Base-by-base conservation (phyloP, 2,329 filamentous ascomycete species). In the Biscogniauxia marginata region DNA sequence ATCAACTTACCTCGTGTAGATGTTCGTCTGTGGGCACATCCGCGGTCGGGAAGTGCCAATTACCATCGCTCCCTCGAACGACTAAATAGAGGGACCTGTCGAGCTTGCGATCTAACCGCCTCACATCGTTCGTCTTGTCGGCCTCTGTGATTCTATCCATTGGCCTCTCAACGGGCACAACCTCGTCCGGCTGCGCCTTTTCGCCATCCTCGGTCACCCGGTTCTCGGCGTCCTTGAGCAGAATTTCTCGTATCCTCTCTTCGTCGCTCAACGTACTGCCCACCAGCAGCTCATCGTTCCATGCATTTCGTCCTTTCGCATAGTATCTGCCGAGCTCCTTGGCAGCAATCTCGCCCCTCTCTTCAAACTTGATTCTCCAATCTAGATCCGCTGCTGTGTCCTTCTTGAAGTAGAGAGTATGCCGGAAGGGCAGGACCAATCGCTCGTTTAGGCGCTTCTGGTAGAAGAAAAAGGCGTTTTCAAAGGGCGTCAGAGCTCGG, bases 381-480 rank as follows among this genome's bases (percentile, higher is more conserved):
- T 97, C 93, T 50, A 91, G 79, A 63, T 93, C 90, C 7, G 85
- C 82, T 1, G 92, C 88, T 9, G 93, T 96, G 70, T 91, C 90
- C 65, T 87, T 87, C 79, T 96, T 96, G 84, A 93, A 96, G 82
- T 96, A 99, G 77, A 98, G 95, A 72, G 90, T 90, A 64, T 90
- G 86, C 55, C 89, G 89, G 74, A 98, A 99, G 1, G 93, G 90
- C 4, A 95, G 83, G 19, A 88, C 86, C 52, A 96, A 82, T 46
- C 95, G 90, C 80, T 99, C 95, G 74, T 98, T 96, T 58, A 99
- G 83, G 13, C 95, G 91, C 67, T 93, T 93, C 78, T 99, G 95
- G 78, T 99, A 99, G 73, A 99, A 92, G 80, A 89, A 96, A 77
- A 89, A 98, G 62, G 93, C 83, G 70, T 91, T 89, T 75, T 99